These are phyloP conservation scores for Saccharomyces hybrid DNA, from an alignment of 1,139 yeast species.

Conservation along the genomic window DNA sequence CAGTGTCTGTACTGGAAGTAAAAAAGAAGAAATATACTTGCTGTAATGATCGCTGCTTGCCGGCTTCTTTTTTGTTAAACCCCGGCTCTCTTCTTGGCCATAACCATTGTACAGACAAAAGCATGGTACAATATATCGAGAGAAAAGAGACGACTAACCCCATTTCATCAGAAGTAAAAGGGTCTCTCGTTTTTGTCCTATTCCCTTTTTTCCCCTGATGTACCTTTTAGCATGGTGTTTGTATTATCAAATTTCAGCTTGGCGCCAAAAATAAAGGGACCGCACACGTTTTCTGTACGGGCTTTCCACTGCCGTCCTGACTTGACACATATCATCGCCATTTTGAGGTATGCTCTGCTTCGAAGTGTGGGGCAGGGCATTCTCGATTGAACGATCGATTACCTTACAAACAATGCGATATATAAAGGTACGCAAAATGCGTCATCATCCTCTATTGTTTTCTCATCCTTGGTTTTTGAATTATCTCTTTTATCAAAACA, in stretches of 20 bases:
- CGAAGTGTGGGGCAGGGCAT: neutral
- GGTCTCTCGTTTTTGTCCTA: neutral
- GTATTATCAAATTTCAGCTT: neutral
- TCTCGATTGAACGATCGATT: neutral
- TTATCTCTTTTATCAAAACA: neutral
- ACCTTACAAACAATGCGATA: neutral
- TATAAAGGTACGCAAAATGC: neutral
- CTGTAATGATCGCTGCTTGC: neutral
- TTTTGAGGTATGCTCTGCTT: neutral
- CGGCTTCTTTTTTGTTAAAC: neutral
- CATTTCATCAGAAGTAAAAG: neutral
- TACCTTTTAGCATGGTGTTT: neutral
- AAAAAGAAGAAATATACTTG: neutral
- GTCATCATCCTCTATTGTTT: neutral
- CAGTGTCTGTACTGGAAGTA: neutral
- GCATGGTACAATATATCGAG: neutral
- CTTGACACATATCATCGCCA: neutral
- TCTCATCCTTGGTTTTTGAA: neutral
- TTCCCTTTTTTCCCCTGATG: neutral
- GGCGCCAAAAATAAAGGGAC: neutral
- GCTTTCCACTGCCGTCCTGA: neutral
- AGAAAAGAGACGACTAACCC: neutral
- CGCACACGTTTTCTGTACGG: neutral
- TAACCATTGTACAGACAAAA: neutral
- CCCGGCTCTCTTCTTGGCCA: neutral